phyloP scores from a whole-genome alignment of 2,329 filamentous ascomycete genomes.

The Myriosclerotinia curreyana region DNA sequence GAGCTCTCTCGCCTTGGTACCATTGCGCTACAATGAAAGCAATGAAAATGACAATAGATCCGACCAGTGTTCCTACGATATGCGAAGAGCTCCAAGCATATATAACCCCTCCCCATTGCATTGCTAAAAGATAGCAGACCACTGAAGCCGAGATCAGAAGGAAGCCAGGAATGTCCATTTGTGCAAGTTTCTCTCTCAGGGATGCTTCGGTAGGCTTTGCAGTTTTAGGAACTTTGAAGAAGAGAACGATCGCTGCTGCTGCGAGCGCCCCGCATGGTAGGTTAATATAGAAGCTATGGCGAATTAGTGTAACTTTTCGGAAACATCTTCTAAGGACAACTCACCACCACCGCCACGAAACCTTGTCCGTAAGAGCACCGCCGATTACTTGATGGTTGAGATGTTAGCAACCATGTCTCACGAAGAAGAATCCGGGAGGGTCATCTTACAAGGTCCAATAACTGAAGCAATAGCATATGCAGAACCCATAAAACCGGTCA shows the following conservation, averaged over 20 bases:
- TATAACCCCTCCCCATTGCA: conserved; percentile 46
- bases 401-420: neutral
- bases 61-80: conserved; percentile 44
- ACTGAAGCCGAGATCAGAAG: conserved; percentile 43
- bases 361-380: neutral
- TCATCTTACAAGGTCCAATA: no score
- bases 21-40: conserved; percentile 41
- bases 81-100: conserved; percentile 43
- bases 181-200: neutral
- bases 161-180: conserved; percentile 43
- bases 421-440: no score
- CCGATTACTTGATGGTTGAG: neutral
- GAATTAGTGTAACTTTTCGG: no score
- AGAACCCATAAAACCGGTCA: no score
- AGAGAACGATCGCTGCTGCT: neutral
- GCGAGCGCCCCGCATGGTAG: conserved; percentile 45
- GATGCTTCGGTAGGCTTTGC: neutral
- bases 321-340: no score
- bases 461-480: no score
- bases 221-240: neutral
- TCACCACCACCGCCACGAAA: conserved; percentile 38
- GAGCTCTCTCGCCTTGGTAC: conserved; percentile 43
- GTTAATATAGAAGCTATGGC: conserved; percentile 34
- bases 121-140: conserved; percentile 43
- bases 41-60: conserved; percentile 30